Base-by-base conservation (phyloP, 176 grass and related monocot species). In the Poa pratensis region DNA sequence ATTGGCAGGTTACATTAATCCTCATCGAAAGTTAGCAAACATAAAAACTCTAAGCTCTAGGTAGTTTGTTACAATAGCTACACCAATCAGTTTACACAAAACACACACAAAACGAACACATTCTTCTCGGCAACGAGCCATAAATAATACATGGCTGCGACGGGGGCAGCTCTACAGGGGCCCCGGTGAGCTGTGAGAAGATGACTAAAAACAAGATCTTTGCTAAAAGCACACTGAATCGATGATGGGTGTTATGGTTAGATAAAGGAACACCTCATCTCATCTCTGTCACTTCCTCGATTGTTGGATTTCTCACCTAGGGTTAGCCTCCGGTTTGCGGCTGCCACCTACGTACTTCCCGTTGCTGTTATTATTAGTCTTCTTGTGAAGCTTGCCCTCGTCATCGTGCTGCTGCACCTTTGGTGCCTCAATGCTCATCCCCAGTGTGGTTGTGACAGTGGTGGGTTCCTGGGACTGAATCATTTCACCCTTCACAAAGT, bases 211-310 rank as follows among this genome's bases (percentile, higher is more conserved):
- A 88, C 64, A 80, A 84, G 4, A 51, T 51, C 72, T 92, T 84
- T 81, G 82, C 79, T 81, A 78, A 82, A 72, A 83, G 80, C 80
- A 81, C 73, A 76, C 78, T 63, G 84, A 73, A 58, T 75, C 20
- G 89, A 90, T 92, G 88, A 88, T 91, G 89, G 89, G 89, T 91
- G 85, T 84, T 85, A 78, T 90, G 85, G 91, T 93, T 93, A 90
- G 85, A 82, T 84, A 90, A 83, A 80, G 73, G 73, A 93, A 88
- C 88, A 90, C 88, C 88, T 88, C 78, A 90, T 87, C 84, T 93
- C 91, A 91, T 87, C 88, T 82, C 67, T 73, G 80, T 90, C 75
- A 80, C 59, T 75, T 60, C 69, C 78, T 81, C 81, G 2, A 17
- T 14, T 65, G 59, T 69, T 15, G 66, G 45, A 45, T 42, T 66